A percentile compares a stretch with the other conserved stretches of the same genome.
These are phyloP conservation scores for Solanum raphanifolium DNA, from an alignment of 257 asterid genomes.

Conservation along the genomic window DNA sequence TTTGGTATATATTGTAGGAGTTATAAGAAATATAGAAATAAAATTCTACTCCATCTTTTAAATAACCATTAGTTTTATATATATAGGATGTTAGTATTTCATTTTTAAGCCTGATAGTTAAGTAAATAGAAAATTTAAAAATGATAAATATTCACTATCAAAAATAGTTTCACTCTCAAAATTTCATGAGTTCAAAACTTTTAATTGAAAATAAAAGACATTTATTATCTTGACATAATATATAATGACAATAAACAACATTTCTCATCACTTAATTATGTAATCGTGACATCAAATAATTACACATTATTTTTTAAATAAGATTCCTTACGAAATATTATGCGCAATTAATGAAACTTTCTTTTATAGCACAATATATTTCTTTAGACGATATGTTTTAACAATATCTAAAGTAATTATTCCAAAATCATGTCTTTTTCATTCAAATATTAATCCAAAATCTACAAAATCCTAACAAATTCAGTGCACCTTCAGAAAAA, in stretches of 20 bases:
- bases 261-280: neutral
- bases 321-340: neutral
- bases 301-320: neutral
- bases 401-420: neutral
- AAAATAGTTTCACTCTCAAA: rapidly evolving
- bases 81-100: too few species aligned
- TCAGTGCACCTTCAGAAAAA: neutral
- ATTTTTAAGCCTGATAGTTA: too few species aligned
- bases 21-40: too few species aligned
- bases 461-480: neutral
- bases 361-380: neutral
- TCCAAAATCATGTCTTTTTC: neutral
- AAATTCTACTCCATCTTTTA: too few species aligned
- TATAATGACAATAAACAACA: neutral
- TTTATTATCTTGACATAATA: neutral
- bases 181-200: neutral
- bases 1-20: too few species aligned
- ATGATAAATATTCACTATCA: neutral
- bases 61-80: too few species aligned
- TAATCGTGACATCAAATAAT: neutral
- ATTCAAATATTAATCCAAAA: neutral
- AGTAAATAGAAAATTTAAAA: too few species aligned
- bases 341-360: neutral
- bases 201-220: neutral
- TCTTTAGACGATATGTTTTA: neutral